Evolutionary conservation across 2,329 filamentous ascomycete species (phyloP), one percentile per base, ranked within the genome.

Genomic region (Colletotrichum cuscutae): DNA sequence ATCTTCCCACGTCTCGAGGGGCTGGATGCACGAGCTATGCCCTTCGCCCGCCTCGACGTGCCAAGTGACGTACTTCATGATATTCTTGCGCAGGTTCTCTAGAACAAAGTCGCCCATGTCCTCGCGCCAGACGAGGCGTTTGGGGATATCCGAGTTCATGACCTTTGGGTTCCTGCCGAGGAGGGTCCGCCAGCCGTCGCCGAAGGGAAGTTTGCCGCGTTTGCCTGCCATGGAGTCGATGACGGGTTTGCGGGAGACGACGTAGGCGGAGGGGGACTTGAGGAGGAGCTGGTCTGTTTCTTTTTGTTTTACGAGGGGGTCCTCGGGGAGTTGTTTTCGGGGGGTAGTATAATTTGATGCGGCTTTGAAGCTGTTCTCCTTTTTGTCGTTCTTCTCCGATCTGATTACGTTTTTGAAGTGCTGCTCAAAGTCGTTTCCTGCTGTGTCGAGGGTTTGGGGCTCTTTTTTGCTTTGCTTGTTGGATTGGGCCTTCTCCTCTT

Each of bases 31-130:
- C 11, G 82, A 74, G 13, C 82, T 79, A 3, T 69, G 75, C 0
- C 77, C 59, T 15, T 77, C 75, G 59, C 80, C 80, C 12, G 83
- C 74, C 1, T 71, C 65, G 0, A 81, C 79, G 3, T 87, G 75
- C 72, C 84, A 80, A 5, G 85, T 67, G 12, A 93, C 79, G 0
- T 85, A 80, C 24, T 88, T 83, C 1, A 84, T 80, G 22, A 87
- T 82, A 1, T 84, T 80, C 5, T 84, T 80, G 5, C 88, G 86
- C 80, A 91, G 82, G 71, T 87, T 80, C 6, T 83, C 79, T 4
- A 91, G 80, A 0, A 93, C 77, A 30, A 88, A 82, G 0, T 82
- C 79, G 42, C 86, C 83, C 89, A 92, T 93, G 75, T 91, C 89
- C 5, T 81, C 53, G 35, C 89, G 86, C 86, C 86, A 90, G 28